Conservation (phyloP, 1,284 basidiomycete species). For the Ganoderma multipileum region DNA sequence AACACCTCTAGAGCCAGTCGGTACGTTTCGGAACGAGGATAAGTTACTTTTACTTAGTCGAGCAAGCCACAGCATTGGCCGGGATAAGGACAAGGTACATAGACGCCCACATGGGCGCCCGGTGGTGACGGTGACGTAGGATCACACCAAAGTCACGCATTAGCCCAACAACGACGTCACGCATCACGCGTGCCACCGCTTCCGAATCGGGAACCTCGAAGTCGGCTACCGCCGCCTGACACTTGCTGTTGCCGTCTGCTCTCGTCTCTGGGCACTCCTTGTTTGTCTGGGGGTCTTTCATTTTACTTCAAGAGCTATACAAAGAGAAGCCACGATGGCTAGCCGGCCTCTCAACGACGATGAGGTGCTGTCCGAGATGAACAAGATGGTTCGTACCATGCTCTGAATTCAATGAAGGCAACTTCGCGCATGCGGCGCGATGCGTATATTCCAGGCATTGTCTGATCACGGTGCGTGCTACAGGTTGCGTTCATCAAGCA, state of each 20-base stretch:
- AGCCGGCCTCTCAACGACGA: slow-evolving; percentile 89
- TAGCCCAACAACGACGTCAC: not conserved
- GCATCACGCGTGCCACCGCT: slow-evolving; percentile 8
- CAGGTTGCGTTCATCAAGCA: slow-evolving; percentile 97
- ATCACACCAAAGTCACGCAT: slow-evolving; percentile 14
- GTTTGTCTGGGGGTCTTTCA: not conserved
- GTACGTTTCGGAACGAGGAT: not conserved
- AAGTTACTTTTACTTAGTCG: not conserved
- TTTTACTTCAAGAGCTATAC: not conserved
- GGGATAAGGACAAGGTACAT: not conserved
- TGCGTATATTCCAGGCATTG: not conserved
- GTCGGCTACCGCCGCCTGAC: slow-evolving; percentile 6
- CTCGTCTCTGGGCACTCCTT: slow-evolving; percentile 6
- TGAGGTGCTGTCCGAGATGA: slow-evolving; percentile 97
- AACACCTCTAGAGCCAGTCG: not conserved
- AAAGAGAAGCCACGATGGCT: slow-evolving; percentile 50
- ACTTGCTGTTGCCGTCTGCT: slow-evolving; percentile 4
- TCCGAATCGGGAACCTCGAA: slow-evolving; percentile 12
- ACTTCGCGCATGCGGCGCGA: slow-evolving; percentile 1
- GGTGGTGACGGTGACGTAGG: slow-evolving; percentile 13
- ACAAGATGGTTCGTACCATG: slow-evolving; percentile 86
- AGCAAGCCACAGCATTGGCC: not conserved
- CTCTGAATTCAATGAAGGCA: not conserved
- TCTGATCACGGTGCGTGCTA: slow-evolving; percentile 17
- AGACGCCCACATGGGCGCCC: not conserved